Percentiles rank a stretch among this genome's conserved stretches.
Conservation (phyloP, 768 basidiomycete species). For the Candolleomyces aberdarensis region DNA sequence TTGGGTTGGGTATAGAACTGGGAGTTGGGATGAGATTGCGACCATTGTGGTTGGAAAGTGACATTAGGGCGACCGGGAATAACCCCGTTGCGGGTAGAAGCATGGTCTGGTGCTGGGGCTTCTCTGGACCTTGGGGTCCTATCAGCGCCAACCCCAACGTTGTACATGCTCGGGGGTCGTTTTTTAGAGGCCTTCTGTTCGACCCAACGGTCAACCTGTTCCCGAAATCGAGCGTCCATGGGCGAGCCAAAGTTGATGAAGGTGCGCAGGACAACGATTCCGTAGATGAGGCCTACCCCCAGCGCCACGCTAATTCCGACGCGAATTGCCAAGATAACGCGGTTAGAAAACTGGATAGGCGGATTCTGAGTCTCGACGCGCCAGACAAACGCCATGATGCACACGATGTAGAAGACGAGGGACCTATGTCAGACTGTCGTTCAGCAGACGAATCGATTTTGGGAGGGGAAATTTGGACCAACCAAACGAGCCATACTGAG, state of each 20-base stretch:
- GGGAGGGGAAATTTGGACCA: neutral
- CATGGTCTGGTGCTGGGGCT: too few species aligned
- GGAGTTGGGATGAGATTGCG: too few species aligned
- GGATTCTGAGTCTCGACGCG: neutral
- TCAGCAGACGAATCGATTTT: neutral
- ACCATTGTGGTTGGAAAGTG: too few species aligned
- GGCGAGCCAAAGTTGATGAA: neutral
- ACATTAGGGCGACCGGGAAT: too few species aligned
- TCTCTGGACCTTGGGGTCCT: neutral
- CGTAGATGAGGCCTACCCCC: neutral
- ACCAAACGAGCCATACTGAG: conserved; percentile 13
- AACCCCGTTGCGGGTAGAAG: too few species aligned
- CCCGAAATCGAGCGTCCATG: neutral
- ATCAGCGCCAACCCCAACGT: neutral
- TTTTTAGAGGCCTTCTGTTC: neutral
- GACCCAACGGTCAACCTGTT: neutral
- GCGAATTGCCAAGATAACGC: neutral
- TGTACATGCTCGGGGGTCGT: neutral
- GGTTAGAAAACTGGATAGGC: neutral
- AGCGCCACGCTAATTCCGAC: neutral
- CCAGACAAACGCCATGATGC: conserved; percentile 27
- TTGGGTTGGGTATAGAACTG: too few species aligned
- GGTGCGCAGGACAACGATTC: neutral
- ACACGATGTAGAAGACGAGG: conserved; percentile 21
- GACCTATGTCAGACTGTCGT: conserved; percentile 15